These are phyloP conservation scores for Botrytis elliptica DNA, from an alignment of 2,329 filamentous ascomycete species.

Conservation along the genomic window DNA sequence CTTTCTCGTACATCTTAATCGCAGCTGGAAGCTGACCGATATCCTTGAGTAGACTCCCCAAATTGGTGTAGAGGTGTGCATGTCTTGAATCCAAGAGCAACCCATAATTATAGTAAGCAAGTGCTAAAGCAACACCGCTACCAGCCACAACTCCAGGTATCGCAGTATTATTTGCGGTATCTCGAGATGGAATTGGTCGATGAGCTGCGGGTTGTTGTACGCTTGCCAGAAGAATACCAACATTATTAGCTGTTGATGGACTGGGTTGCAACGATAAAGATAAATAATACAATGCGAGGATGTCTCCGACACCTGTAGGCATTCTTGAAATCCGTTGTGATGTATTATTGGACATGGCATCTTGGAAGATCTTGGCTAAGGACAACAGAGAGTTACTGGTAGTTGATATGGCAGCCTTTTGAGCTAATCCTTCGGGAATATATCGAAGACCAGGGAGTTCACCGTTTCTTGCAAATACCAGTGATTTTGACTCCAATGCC, in stretches of 20 bases:
- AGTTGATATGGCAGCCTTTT: constrained; percentile 81
- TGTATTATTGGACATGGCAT: constrained; percentile 73
- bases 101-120: constrained; percentile 95
- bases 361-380: constrained; percentile 95
- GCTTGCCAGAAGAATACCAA: constrained; percentile 93
- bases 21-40: constrained; percentile 89
- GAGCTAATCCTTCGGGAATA: constrained; percentile 67
- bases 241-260: constrained; percentile 96
- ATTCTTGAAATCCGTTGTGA: constrained; percentile 54
- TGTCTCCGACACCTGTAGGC: constrained; percentile 81
- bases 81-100: constrained; percentile 82
- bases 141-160: constrained; percentile 81
- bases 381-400: constrained; percentile 95
- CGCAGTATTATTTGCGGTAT: constrained; percentile 42
- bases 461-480: constrained; percentile 76
- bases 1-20: constrained; percentile 96
- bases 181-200: constrained; percentile 36
- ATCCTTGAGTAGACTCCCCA: constrained; percentile 93
- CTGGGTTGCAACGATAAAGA: constrained; percentile 93
- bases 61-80: constrained; percentile 93
- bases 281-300: constrained; percentile 90
- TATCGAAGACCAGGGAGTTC: constrained; percentile 76
- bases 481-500: constrained; percentile 76
- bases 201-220: constrained; percentile 68
- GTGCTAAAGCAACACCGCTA: constrained; percentile 81